Conservation (phyloP, 2,329 filamentous ascomycete species). For the Aspergillaceae sp. region DNA sequence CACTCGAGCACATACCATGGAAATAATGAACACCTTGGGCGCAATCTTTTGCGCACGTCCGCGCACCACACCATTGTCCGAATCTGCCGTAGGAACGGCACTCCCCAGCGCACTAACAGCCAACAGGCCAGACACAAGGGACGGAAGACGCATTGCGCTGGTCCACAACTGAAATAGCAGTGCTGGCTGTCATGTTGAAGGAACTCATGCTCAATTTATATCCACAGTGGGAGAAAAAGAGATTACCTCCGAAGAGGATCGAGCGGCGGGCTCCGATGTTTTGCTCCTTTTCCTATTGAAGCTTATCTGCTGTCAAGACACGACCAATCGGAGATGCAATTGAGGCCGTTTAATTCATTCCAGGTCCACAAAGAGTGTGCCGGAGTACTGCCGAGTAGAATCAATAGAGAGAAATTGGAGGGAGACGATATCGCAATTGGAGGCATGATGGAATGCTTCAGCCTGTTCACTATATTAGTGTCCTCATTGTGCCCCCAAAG, state of each 20-base stretch:
- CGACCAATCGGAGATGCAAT: too few relatives aligned
- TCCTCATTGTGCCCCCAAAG: neutral
- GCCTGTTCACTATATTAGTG: neutral
- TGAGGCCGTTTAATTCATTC: too few relatives aligned
- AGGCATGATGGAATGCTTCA: neutral
- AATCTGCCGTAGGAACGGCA: neutral
- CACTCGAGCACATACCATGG: constrained; percentile 24
- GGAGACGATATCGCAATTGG: too few relatives aligned
- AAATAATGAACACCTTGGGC: constrained; percentile 37
- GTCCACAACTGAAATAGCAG: too few relatives aligned
- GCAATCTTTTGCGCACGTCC: constrained; percentile 15
- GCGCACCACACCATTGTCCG: neutral
- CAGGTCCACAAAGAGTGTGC: too few relatives aligned
- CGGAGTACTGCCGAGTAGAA: too few relatives aligned
- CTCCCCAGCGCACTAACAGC: constrained; percentile 7
- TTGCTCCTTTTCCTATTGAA: too few relatives aligned
- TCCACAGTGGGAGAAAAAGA: too few relatives aligned
- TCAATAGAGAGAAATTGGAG: too few relatives aligned
- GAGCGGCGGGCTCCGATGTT: too few relatives aligned
- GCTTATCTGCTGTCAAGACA: too few relatives aligned
- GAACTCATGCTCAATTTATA: neutral
- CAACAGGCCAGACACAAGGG: constrained; percentile 3
- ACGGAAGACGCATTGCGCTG: neutral
- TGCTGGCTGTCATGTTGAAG: neutral
- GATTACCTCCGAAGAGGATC: too few relatives aligned